Base-by-base conservation (phyloP, 2,329 filamentous ascomycete species). In the Arthrobotrys megalospora region DNA sequence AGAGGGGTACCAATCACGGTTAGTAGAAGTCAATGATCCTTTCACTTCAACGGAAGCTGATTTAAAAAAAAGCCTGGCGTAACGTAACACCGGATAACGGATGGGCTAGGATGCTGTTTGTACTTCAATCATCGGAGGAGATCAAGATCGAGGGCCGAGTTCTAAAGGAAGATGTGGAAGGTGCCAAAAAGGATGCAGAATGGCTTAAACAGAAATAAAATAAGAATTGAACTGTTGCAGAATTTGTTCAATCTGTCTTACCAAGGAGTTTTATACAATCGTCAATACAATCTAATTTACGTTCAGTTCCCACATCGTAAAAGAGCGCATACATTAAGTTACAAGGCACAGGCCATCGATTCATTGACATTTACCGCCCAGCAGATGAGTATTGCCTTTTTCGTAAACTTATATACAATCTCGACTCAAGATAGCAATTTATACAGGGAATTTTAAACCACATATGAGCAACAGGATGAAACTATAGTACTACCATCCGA, bases 1-100 rank as follows among this genome's bases (percentile, higher is more conserved):
- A 90, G 82, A 84, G 88, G 45, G 87, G 85, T 0, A 89, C 88
- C 2, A 87, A 86, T 83, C 88, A 90, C 82, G 85, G 68, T 65
- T 21, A 53, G 67, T 71, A 24, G 3, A 58, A 28, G 43, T 60
- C 19, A 12, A 60, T 58, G 32, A 58, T 41, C 14, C 43, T 19
- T n/a, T 60, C 0, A 43, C 36, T 60, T 8, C 12, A 24, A 60
- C 16, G 2, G 19, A 3, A 43, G 24, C 36, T 60, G 36, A 60
- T 10, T 60, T n/a, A n/a, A n/a, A 10, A 1, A 8, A 19, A 21
- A 70, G 66, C 53, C 2, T 70, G 53, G 66, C 53, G 53, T 5
- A 70, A 70, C 58, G 66, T 70, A 21, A 70, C 66, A 41, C 66
- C 66, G 8, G 32, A 70, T 41, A 52, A 62, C 16, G 66, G 53